phyloP scores from a whole-genome alignment of 176 grass and related monocot species.

The Guadua angustifolia region DNA sequence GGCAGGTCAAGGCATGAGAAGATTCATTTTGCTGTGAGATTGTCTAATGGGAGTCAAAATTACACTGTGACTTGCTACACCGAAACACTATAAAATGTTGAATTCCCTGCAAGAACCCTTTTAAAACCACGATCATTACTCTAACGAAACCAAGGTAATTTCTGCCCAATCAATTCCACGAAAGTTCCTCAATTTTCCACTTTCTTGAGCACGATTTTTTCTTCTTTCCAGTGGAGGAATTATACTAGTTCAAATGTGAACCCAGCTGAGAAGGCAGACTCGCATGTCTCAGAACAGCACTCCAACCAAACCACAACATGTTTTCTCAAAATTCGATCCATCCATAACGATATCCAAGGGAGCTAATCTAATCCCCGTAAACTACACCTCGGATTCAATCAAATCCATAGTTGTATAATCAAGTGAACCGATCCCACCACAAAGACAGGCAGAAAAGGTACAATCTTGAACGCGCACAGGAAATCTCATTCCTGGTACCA shows the following conservation, averaged over 20 bases:
- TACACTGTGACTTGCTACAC: neutral
- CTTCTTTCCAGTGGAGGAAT: neutral
- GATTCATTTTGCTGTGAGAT: neutral
- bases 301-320: neutral
- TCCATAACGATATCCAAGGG: neutral
- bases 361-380: neutral
- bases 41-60: neutral
- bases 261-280: neutral
- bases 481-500: neutral
- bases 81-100: neutral
- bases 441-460: too few relatives aligned
- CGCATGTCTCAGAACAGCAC: neutral
- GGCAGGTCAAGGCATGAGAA: neutral
- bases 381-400: neutral
- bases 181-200: neutral
- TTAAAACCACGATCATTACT: neutral
- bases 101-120: neutral
- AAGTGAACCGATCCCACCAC: neutral
- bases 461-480: neutral
- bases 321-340: neutral
- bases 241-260: neutral
- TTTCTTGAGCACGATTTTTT: neutral
- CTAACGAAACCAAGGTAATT: neutral
- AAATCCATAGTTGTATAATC: neutral
- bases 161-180: neutral